Evolutionary conservation across 2,329 filamentous ascomycete species (phyloP).

Genomic region (Paradendryphiella salina): DNA sequence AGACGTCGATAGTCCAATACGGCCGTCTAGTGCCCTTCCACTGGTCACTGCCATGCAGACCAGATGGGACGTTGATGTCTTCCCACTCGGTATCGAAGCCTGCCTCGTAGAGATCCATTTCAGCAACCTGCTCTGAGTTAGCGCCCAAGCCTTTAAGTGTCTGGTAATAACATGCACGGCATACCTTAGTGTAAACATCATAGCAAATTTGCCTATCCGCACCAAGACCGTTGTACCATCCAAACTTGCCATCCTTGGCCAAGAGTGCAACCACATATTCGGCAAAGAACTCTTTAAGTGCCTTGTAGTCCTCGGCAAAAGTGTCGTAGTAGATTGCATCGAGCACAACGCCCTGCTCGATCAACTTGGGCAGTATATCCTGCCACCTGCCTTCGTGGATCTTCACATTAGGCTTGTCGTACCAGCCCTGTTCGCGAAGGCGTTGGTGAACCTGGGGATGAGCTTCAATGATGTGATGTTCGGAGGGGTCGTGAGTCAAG

Average conservation of each 20-base stretch:
- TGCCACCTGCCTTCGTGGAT: constrained; percentile 80
- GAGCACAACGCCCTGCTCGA: constrained; percentile 70
- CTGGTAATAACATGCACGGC: neutral
- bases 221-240: constrained; percentile 47
- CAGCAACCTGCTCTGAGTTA: constrained; percentile 33
- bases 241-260: constrained; percentile 40
- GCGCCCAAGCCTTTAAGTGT: neutral
- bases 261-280: constrained; percentile 45
- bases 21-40: constrained; percentile 44
- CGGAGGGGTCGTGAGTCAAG: constrained; percentile 65
- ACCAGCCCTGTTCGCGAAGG: constrained; percentile 68
- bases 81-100: constrained; percentile 46
- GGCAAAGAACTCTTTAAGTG: constrained; percentile 45
- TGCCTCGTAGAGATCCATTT: constrained; percentile 44
- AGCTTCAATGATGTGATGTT: constrained; percentile 85
- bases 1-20: constrained; percentile 46
- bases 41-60: constrained; percentile 41
- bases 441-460: constrained; percentile 75
- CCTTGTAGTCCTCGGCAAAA: constrained; percentile 45
- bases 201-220: constrained; percentile 48
- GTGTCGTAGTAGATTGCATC: constrained; percentile 64
- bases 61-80: constrained; percentile 40
- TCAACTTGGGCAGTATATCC: constrained; percentile 70
- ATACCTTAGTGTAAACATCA: constrained; percentile 46
- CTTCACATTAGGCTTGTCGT: constrained; percentile 60